These are phyloP conservation scores for Alternaria burnsii DNA, from an alignment of 2,329 filamentous ascomycete genomes.

Conservation along the genomic window DNA sequence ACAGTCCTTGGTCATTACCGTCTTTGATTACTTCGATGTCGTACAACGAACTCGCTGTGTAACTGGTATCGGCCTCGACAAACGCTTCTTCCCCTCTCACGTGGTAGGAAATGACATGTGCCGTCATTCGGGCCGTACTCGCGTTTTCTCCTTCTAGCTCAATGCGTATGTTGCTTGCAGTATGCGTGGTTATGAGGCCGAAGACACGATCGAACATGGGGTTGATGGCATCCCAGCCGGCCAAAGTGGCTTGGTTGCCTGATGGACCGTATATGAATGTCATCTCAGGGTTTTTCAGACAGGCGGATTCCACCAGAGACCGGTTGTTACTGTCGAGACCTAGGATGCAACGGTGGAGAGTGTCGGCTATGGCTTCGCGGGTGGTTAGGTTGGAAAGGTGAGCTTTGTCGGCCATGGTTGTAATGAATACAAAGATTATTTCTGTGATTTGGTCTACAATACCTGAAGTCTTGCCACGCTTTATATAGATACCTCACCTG, in stretches of 20 bases:
- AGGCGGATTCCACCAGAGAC: constrained; percentile 31
- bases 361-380: constrained; percentile 35
- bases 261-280: constrained; percentile 23
- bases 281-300: constrained; percentile 27
- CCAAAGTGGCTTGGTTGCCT: constrained; percentile 7
- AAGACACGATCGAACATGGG: constrained; percentile 27
- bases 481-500: neutral
- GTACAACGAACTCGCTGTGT: constrained; percentile 34
- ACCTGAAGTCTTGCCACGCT: neutral
- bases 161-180: constrained; percentile 34
- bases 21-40: constrained; percentile 30
- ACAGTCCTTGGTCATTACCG: constrained; percentile 18
- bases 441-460: neutral
- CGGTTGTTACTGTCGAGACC: constrained; percentile 35
- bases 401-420: neutral
- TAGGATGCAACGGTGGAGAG: constrained; percentile 33
- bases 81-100: constrained; percentile 30
- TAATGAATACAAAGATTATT: neutral
- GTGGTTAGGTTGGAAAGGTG: constrained; percentile 15
- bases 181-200: constrained; percentile 31
- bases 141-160: constrained; percentile 21
- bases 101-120: constrained; percentile 32
- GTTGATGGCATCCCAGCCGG: constrained; percentile 28
- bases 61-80: constrained; percentile 26
- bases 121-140: constrained; percentile 28